Evolutionary conservation across 805 yeast species (phyloP).

Genomic region (Wickerhamomyces queroliae): DNA sequence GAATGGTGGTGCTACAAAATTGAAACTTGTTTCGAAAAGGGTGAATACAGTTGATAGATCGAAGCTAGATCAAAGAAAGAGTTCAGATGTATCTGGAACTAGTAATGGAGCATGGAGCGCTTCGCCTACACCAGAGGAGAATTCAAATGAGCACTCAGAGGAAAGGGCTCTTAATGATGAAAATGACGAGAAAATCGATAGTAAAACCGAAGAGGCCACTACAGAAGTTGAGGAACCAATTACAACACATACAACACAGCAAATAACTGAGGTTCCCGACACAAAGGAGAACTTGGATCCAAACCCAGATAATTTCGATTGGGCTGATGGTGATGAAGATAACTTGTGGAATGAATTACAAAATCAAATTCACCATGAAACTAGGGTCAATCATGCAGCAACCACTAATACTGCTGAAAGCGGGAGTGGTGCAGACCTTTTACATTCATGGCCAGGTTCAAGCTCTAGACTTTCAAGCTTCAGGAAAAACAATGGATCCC

Average conservation of each 20-base stretch:
- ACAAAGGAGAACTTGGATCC: background rate
- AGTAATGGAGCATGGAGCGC: too few species aligned
- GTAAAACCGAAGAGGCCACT: background rate
- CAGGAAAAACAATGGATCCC: slow-evolving; percentile 10
- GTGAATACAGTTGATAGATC: slow-evolving; percentile 3
- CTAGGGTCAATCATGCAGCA: too few species aligned
- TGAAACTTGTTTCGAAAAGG: slow-evolving; percentile 17
- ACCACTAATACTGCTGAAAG: background rate
- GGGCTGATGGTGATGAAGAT: slow-evolving; percentile 3
- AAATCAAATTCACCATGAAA: slow-evolving; percentile 1
- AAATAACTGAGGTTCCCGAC: background rate
- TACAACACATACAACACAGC: background rate
- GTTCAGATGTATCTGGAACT: background rate
- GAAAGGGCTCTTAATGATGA: too few species aligned
- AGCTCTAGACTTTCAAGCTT: slow-evolving; percentile 22
- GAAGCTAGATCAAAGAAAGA: background rate
- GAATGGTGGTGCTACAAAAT: slow-evolving; percentile 9
- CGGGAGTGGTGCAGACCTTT: background rate
- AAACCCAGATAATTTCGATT: slow-evolving; percentile 3
- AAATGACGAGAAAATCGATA: too few species aligned
- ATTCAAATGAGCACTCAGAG: too few species aligned
- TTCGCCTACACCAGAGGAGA: too few species aligned
- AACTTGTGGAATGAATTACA: slow-evolving; percentile 1
- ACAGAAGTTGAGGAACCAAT: background rate
- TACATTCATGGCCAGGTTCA: slow-evolving; percentile 16